Base-by-base conservation (phyloP, 2,329 filamentous ascomycete species). In the Dothistroma pini region DNA sequence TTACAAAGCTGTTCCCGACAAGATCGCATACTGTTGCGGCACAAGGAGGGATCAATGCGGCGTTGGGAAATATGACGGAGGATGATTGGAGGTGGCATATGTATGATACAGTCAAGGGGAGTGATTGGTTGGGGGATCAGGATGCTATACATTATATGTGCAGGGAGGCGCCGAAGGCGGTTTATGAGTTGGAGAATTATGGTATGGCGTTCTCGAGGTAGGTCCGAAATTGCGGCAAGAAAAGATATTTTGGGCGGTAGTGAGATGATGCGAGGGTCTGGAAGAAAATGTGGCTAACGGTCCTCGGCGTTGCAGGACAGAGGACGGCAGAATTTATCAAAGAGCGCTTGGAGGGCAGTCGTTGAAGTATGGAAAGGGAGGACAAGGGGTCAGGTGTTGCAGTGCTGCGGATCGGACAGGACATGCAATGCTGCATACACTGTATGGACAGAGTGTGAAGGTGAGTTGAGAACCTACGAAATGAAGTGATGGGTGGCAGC, bases 1-100 rank as follows among this genome's bases (percentile, higher is more conserved):
- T 88, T 64, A 83, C 83, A 32, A 87, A 87, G 72, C 77, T 87
- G 35, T 87, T 87, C 72, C 70, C 70, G 16, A 87, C 85, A 19
- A 78, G 85, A 75, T 84, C 81, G 67, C 85, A 87, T 74, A 88
- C 85, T 11, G 85, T 87, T 61, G 85, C 85, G n/a, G 85, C 85
- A 25, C 85, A 88, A 74, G 85, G 85, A 64, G 85, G 85, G 65
- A 87, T 87, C 70, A 84, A 84, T 70, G 83, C 82, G 10, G 82
- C 82, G 3, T 73, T 85, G 16, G 83, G 81, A 65, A 83, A 83
- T 67, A 83, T 83, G 79, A 79, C 78, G 44, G 74, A 79, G 66
- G 83, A 85, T 69, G 81, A 84, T 65, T 85, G 81, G 80, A 76
- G 82, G 60, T 84, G 82, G 82, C 83, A 85, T 70, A 83, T 84